A percentile compares a stretch with the other conserved stretches of the same genome.
These are phyloP conservation scores for Larix sibirica DNA, from an alignment of 83 land plant species.

Conservation along the genomic window DNA sequence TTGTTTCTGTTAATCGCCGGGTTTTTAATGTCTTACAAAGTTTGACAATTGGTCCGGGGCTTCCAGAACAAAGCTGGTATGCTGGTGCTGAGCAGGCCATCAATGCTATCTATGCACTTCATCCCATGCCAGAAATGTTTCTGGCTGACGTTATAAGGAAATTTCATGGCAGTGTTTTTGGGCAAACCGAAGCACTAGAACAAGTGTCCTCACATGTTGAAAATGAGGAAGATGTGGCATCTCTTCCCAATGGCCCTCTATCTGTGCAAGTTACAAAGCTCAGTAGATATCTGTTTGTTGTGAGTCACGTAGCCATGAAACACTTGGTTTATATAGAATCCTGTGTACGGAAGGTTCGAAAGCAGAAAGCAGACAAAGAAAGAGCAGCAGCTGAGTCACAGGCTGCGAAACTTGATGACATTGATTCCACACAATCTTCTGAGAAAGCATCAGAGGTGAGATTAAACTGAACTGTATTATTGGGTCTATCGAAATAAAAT, in stretches of 20 bases:
- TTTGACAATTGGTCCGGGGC: conserved; percentile 61
- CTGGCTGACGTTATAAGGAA: conserved; percentile 61
- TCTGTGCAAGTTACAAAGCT: conserved; percentile 51
- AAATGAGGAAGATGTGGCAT: conserved; percentile 18
- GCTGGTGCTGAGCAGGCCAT: conserved; percentile 93
- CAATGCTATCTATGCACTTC: conserved; percentile 75
- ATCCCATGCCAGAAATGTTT: conserved; percentile 88
- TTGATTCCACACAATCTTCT: conserved; percentile 11
- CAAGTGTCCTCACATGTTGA: conserved; percentile 16
- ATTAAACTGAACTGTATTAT: background rate
- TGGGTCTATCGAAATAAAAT: background rate
- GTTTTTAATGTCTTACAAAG: conserved; percentile 71
- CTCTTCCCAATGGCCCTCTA: conserved; percentile 13
- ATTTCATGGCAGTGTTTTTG: conserved; percentile 50
- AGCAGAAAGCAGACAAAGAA: conserved; percentile 68
- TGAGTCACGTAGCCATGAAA: conserved; percentile 85
- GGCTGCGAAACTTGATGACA: conserved; percentile 14
- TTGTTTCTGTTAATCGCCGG: conserved; percentile 54
- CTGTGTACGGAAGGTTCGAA: conserved; percentile 73
- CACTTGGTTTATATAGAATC: conserved; percentile 92
- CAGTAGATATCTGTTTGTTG: conserved; percentile 79
- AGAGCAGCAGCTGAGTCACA: conserved; percentile 42
- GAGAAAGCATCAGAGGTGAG: conserved; percentile 23
- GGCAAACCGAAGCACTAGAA: conserved; percentile 20
- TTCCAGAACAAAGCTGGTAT: conserved; percentile 93